Conservation (phyloP, 441 rosid species). For the Manihot esculenta region DNA sequence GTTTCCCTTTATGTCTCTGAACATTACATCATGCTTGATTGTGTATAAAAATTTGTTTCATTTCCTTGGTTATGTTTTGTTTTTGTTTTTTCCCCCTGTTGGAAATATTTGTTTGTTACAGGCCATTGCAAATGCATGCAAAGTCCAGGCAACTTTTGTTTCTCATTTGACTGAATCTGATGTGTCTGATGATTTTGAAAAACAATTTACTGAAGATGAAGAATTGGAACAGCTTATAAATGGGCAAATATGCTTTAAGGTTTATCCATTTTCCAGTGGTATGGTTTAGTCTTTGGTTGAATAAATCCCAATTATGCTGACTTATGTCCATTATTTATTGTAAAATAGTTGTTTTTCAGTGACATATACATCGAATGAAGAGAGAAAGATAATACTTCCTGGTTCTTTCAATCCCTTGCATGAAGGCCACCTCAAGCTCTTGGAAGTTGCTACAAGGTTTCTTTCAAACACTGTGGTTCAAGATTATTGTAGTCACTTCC, state of each 20-base stretch:
- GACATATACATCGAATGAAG: conserved; percentile 33
- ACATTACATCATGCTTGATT: background rate
- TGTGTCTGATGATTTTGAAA: conserved; percentile 46
- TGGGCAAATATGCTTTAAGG: conserved; percentile 68
- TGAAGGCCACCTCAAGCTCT: conserved; percentile 84
- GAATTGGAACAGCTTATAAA: conserved; percentile 72
- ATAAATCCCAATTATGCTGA: conserved; percentile 7
- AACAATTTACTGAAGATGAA: conserved; percentile 61
- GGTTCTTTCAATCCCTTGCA: conserved; percentile 96
- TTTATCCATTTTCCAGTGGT: conserved; percentile 77
- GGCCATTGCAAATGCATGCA: conserved; percentile 88
- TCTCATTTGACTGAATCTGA: conserved; percentile 67
- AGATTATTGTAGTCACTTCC: background rate
- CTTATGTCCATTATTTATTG: conserved; percentile 15
- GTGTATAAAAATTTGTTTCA: background rate
- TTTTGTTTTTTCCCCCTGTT: conserved; percentile 7
- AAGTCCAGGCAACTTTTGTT: conserved; percentile 46
- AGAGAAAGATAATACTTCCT: conserved; percentile 75
- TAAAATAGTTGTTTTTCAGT: conserved; percentile 39
- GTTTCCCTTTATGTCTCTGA: background rate
- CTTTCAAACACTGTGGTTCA: background rate
- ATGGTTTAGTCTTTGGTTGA: conserved; percentile 32
- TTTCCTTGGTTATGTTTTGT: background rate
- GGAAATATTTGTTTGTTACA: conserved; percentile 30
- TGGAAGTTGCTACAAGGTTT: conserved; percentile 77